These are phyloP conservation scores for Arctium minus DNA, from an alignment of 129 eudicot species.

Conservation along the genomic window DNA sequence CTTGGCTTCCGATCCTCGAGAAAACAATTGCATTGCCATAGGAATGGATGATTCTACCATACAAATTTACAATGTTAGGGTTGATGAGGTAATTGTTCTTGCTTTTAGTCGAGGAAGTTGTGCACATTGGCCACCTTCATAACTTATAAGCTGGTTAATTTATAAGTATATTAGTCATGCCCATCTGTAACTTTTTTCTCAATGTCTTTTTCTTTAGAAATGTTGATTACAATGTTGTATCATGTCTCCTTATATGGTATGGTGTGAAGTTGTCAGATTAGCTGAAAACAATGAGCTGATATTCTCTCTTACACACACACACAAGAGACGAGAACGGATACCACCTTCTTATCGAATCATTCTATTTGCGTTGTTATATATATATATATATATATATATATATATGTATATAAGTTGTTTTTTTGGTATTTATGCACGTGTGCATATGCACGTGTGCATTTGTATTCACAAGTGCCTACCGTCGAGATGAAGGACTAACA, in stretches of 20 bases:
- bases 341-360: not conserved
- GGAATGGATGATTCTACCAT: slow-evolving; percentile 85
- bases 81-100: slow-evolving; percentile 57
- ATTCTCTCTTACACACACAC: not conserved
- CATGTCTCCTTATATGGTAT: not conserved
- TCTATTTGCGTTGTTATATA: not conserved
- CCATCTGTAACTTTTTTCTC: not conserved
- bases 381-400: not conserved
- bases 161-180: not conserved
- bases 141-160: not conserved
- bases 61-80: slow-evolving; percentile 68
- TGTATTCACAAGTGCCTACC: no score
- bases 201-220: not conserved
- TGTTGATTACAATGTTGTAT: not conserved
- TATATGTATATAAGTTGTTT: no score
- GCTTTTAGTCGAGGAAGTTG: not conserved
- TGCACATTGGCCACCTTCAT: no score
- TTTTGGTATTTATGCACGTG: no score
- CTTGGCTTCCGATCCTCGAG: slow-evolving; percentile 88
- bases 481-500: no score
- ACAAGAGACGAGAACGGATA: not conserved
- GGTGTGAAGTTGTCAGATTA: not conserved
- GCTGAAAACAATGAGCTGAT: not conserved
- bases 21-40: slow-evolving; percentile 73
- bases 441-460: no score